A percentile compares a stretch with the other conserved stretches of the same genome.
Evolutionary conservation across 192 early-diverging fungal species (phyloP).

Genomic region (Coemansia sp.): DNA sequence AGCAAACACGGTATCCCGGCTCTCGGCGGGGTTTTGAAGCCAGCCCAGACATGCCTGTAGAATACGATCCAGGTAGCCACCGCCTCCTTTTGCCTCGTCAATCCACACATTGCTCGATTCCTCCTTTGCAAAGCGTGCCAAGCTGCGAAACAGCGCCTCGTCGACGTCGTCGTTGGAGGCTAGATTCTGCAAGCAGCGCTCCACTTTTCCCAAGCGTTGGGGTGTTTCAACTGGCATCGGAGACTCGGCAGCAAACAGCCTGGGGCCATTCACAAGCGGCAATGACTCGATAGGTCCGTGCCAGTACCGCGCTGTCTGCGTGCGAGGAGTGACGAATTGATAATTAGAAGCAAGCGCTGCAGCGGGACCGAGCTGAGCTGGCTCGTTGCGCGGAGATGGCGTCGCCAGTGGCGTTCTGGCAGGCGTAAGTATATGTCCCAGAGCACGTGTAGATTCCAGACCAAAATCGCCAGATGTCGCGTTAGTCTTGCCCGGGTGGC

Average conservation of each 20-base stretch:
- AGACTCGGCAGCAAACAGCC: constrained; percentile 27
- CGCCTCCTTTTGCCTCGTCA: constrained; percentile 24
- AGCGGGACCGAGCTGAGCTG: constrained; percentile 11
- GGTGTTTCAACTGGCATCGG: constrained; percentile 46
- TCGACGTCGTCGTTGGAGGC: constrained; percentile 33
- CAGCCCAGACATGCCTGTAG: constrained; percentile 46
- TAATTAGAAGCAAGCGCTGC: not conserved
- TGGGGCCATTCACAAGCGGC: not conserved
- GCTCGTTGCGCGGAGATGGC: constrained; percentile 20
- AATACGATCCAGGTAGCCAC: constrained; percentile 42
- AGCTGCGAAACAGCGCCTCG: constrained; percentile 50
- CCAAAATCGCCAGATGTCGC: not conserved
- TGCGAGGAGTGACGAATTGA: constrained; percentile 42
- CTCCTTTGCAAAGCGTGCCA: constrained; percentile 57
- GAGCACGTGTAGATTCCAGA: not conserved
- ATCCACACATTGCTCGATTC: constrained; percentile 45
- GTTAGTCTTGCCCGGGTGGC: not conserved
- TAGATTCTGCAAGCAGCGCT: constrained; percentile 32
- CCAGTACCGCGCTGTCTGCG: constrained; percentile 55
- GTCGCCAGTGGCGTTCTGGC: constrained; percentile 33
- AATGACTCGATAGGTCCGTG: constrained; percentile 42
- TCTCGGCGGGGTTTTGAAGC: constrained; percentile 49
- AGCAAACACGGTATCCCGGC: constrained; percentile 49
- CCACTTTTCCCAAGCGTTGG: constrained; percentile 36
- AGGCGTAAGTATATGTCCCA: constrained; percentile 20